Base-by-base conservation (phyloP, 768 basidiomycete species). In the Lactarius tabidus region DNA sequence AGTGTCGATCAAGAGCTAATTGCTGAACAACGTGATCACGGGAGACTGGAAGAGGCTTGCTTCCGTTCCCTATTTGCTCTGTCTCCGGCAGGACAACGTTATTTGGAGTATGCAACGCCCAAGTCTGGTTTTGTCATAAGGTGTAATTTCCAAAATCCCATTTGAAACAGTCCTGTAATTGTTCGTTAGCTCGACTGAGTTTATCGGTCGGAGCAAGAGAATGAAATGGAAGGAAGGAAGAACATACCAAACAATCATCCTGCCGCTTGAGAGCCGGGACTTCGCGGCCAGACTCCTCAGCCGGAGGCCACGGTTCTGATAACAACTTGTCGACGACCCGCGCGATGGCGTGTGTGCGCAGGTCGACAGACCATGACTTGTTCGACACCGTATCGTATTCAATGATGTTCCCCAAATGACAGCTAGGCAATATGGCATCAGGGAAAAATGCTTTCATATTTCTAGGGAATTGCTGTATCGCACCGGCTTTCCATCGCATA, bases 381-480 rank as follows among this genome's bases (percentile, higher is more conserved):
- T 92, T 86, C 2, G 86, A 84, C 23, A 98, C 93, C 0, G 95
- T 96, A 73, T 99, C 96, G 75, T 95, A 98, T 52, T 95, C 74
- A 68, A 97, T 91, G 2, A 87, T 84, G 73, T 84, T 83, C 14
- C 96, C 96, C 1, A 91, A 82, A 74, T 96, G 96, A 72, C 96
- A 97, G 60, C 87, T 89, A 64, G 57, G 12, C 41, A 52, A 53
- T 45, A 60, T 26, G 48, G 23, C 14, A 14, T 51, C 48, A 26
- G 48, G 15, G 7, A 51, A 28, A 17, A 51, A 28, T 14, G 15
- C 23, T 26, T 51, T 51, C 14, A 48, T 10, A 15, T 12, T 51
- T 26, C 23, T 51, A 26, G 14, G 23, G 12, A 51, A 51, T 15
- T 5, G 28, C 26, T 26, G 63, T 41, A 64, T 58, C 59, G 28